Evolutionary conservation across 768 basidiomycete species (phyloP), one percentile per base, ranked within the genome.

Genomic region (Kwoniella mangroviensis): DNA sequence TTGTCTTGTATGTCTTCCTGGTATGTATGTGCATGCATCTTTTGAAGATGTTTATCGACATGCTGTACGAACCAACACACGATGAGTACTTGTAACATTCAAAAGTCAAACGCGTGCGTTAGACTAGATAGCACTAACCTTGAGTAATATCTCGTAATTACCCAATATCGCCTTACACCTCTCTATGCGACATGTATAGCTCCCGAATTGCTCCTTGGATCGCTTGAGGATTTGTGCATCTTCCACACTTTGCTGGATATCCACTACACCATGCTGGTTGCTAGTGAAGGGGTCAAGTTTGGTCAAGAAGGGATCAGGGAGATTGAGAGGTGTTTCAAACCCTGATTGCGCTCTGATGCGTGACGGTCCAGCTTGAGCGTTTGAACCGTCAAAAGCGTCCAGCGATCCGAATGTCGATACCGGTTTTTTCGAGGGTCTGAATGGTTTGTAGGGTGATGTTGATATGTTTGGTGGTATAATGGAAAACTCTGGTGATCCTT

Each of bases 21-120:
- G 6, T 34, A 49, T 49, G 45, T 1, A 49, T 49, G 19, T 49
- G 13, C 19, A 49, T 49, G 34, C 45, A 49, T 49, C 45, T 13
- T 49, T 17, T 49, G 45, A 49, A 49, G 13, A 49, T 49, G 45
- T 49, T 6, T 13, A 15, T 49, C 45, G 19, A 49, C 45, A 19
- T 49, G 43, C 43, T 45, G 43, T 45, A 45, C 9, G 19, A 45
- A 45, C 43, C 43, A 45, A 12, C 43, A 2, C 12, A 13, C 9
- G 13, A 19, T 45, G 43, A 45, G 43, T 45, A 45, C 4, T 45
- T 19, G 43, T 49, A 49, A 49, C 15, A 12, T 49, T 58, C 12
- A 22, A 60, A 60, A 60, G 41, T 60, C 58, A 60, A 60, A 10
- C 58, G 58, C 58, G 58, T 43, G 17, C 24, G 17, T 19, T 54